A percentile compares a stretch with the other conserved stretches of the same genome.
phyloP scores from a whole-genome alignment of 257 asterid genomes.

The Jacaranda mimosifolia region DNA sequence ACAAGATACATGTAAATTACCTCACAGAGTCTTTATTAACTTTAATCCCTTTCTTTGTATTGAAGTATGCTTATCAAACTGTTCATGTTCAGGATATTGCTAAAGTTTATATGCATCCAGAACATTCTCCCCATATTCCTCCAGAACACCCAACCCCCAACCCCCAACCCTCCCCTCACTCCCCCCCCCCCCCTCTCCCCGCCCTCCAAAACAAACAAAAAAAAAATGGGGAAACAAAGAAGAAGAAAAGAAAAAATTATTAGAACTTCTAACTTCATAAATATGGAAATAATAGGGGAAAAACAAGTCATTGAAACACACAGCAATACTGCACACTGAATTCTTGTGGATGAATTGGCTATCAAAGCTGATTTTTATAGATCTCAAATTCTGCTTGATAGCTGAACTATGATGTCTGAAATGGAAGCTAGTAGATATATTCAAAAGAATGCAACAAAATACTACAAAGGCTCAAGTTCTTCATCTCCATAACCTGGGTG shows the following conservation, averaged over 20 bases:
- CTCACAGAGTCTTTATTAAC: background rate
- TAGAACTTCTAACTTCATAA: background rate
- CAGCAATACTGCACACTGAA: slow-evolving; percentile 15
- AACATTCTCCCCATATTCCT: background rate
- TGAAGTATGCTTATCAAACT: slow-evolving; percentile 3
- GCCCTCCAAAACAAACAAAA: background rate
- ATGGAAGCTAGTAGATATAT: background rate
- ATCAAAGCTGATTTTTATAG: background rate
- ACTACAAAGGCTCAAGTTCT: slow-evolving; percentile 1
- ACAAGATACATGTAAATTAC: slow-evolving; percentile 37
- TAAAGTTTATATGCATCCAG: slow-evolving; percentile 24
- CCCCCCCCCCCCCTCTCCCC: too few relatives aligned
- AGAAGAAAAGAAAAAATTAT: background rate
- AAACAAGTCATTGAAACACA: background rate
- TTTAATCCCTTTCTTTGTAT: background rate
- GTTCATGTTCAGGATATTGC: slow-evolving; percentile 20
- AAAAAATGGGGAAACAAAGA: too few relatives aligned
- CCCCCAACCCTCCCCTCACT: too few relatives aligned
- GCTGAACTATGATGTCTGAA: slow-evolving; percentile 1
- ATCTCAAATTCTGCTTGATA: background rate
- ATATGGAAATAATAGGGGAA: slow-evolving; percentile 13
- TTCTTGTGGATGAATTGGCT: slow-evolving; percentile 14
- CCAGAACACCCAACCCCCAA: too few relatives aligned
- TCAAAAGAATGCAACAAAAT: background rate
- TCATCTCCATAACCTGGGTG: slow-evolving; percentile 15